Base-by-base conservation (phyloP, 495 filamentous ascomycete genomes). In the Penicillium daleae region DNA sequence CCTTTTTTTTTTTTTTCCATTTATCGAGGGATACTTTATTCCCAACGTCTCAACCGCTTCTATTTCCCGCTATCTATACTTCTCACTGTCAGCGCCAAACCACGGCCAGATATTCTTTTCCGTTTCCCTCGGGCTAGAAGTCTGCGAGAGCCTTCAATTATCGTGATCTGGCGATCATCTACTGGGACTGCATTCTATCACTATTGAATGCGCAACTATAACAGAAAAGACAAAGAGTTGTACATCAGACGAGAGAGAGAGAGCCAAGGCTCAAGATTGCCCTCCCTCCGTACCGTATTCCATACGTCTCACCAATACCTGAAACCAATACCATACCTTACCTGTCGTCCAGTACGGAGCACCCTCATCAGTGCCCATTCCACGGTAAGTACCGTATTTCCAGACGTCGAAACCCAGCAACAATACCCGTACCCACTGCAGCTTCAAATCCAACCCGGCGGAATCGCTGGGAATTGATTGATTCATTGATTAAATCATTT, bases 401-500 rank as follows among this genome's bases (percentile, higher is more conserved):
- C n/a, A n/a, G n/a, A n/a, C n/a, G n/a, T n/a, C n/a, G n/a, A n/a
- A n/a, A n/a, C n/a, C n/a, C n/a, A n/a, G n/a, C n/a, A n/a, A 19
- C 40, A 57, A 62, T 42, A 55, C 51, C 33, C 42, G 62, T 66
- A 65, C 64, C 69, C 70, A 70, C 71, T 72, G 64, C 68, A 70
- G 68, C 69, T 73, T 69, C 64, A 69, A 67, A 62, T 63, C 66
- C 61, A 67, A 62, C 46, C 39, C 40, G 49, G 50, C 56, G 67
- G 64, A 63, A 59, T 66, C 57, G 31, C 63, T 61, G 57, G 64
- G 64, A 66, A 52, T 64, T 68, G 61, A 68, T 65, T 72, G 61
- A 68, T 65, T 72, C 63, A 72, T 72, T 65, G 63, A 70, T 67
- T 69, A 66, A 65, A 71, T 70, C 69, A 60, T 67, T 74, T 66